Percentiles rank a stretch among this genome's conserved stretches.
phyloP scores from a whole-genome alignment of 1,139 yeast genomes.

The Saccharomycopsis hybrid region DNA sequence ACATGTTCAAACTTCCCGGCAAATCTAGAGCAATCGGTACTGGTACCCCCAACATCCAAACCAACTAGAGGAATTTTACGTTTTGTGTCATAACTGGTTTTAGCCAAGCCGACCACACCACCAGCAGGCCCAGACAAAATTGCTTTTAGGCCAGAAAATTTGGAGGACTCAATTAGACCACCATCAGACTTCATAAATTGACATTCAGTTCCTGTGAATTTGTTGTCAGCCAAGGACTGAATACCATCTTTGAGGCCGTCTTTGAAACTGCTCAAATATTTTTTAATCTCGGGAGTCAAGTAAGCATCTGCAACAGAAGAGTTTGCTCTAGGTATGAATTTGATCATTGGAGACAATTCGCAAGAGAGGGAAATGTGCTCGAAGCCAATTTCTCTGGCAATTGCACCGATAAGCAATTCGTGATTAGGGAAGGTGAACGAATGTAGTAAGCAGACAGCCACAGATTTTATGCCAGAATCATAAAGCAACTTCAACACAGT shows the following conservation, averaged over 20 bases:
- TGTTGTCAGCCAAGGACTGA: constrained; percentile 28
- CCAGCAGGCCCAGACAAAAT: constrained; percentile 59
- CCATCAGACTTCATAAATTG: constrained; percentile 61
- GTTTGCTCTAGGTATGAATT: constrained; percentile 63
- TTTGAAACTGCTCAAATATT: constrained; percentile 55
- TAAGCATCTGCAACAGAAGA: constrained; percentile 75
- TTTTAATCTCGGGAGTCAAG: constrained; percentile 63
- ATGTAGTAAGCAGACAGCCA: constrained; percentile 65
- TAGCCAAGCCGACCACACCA: constrained; percentile 53
- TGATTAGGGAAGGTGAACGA: constrained; percentile 66
- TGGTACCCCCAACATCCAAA: constrained; percentile 60
- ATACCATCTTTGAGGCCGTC: constrained; percentile 52
- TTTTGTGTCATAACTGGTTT: constrained; percentile 41
- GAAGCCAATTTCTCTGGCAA: constrained; percentile 58
- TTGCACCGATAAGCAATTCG: constrained; percentile 48
- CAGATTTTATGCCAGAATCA: constrained; percentile 50
- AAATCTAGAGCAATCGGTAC: constrained; percentile 50
- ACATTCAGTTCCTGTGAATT: constrained; percentile 25
- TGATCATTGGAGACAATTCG: constrained; percentile 66
- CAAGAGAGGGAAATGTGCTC: constrained; percentile 58
- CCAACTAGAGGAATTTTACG: constrained; percentile 44
- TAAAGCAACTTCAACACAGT: constrained; percentile 30
- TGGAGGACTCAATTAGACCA: constrained; percentile 44
- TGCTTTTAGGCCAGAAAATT: constrained; percentile 47
- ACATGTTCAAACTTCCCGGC: constrained; percentile 46